phyloP scores from a whole-genome alignment of 345 rosid species.

The Syzygium aqueum region DNA sequence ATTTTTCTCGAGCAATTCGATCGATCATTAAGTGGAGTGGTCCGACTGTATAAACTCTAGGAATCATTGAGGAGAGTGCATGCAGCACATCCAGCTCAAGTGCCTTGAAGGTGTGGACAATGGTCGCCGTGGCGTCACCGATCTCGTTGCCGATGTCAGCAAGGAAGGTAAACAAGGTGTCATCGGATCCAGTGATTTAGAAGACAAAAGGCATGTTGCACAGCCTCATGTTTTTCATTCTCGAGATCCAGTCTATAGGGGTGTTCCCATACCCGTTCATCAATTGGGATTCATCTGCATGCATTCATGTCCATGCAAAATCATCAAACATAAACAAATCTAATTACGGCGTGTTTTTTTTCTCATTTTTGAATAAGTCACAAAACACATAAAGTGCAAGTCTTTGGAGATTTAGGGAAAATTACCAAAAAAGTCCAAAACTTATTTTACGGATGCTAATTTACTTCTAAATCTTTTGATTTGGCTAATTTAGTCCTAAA shows the following conservation, averaged over 20 bases:
- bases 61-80: not conserved
- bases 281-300: not conserved
- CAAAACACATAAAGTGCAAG: not conserved
- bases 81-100: not conserved
- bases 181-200: not conserved
- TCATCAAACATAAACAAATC: not conserved
- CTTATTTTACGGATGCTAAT: too few species aligned
- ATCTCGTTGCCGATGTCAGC: not conserved
- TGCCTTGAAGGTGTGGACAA: not conserved
- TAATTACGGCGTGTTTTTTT: not conserved
- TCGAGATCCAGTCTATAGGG: not conserved
- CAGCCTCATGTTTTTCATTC: not conserved
- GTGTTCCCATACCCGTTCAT: not conserved
- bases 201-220: not conserved
- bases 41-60: not conserved
- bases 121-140: not conserved
- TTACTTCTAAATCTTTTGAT: too few species aligned
- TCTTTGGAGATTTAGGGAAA: not conserved
- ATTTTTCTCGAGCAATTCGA: constrained; percentile 3
- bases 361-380: not conserved
- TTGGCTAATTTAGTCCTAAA: too few species aligned
- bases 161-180: not conserved
- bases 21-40: not conserved
- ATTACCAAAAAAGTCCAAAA: too few species aligned
- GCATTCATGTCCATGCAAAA: not conserved